Conservation (phyloP, 495 filamentous ascomycete species). For the Penicillium cosmopolitanum region DNA sequence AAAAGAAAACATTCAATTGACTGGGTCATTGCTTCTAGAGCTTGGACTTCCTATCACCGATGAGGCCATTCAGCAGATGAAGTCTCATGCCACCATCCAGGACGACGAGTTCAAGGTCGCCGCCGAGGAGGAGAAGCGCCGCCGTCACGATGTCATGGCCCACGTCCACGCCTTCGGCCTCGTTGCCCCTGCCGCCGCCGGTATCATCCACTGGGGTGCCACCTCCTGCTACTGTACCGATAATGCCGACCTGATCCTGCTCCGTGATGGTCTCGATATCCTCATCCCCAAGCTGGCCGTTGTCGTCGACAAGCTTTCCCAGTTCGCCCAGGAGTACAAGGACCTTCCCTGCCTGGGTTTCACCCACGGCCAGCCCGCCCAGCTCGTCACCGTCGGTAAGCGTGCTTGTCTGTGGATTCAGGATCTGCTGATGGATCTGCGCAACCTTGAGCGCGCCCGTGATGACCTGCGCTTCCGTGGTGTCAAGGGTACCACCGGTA, state of each 20-base stretch:
- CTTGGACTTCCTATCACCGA: conserved; percentile 62
- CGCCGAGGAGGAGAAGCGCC: conserved; percentile 75
- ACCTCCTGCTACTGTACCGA: conserved; percentile 74
- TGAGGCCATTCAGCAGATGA: conserved; percentile 77
- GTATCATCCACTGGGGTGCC: conserved; percentile 84
- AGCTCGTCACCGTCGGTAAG: conserved; percentile 82
- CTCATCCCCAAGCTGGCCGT: conserved; percentile 84
- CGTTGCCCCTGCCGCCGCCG: conserved; percentile 78
- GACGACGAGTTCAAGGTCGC: conserved; percentile 82
- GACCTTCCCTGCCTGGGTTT: conserved; percentile 66
- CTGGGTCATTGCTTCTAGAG: conserved; percentile 38
- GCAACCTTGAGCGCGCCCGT: conserved; percentile 75
- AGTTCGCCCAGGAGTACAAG: conserved; percentile 80
- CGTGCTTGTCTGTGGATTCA: conserved; percentile 80
- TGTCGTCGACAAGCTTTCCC: conserved; percentile 76
- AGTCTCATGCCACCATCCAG: conserved; percentile 67
- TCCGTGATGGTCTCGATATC: conserved; percentile 73
- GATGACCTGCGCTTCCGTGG: conserved; percentile 82
- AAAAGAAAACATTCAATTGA: conserved; percentile 28
- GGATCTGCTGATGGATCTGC: conserved; percentile 85
- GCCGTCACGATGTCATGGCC: conserved; percentile 72
- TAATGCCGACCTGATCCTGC: conserved; percentile 86
- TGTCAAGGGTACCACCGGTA: conserved; percentile 78
- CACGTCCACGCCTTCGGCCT: conserved; percentile 76
- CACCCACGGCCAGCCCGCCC: conserved; percentile 83